phyloP scores from a whole-genome alignment of 177 flowering plant genomes.

The Viscum album region DNA sequence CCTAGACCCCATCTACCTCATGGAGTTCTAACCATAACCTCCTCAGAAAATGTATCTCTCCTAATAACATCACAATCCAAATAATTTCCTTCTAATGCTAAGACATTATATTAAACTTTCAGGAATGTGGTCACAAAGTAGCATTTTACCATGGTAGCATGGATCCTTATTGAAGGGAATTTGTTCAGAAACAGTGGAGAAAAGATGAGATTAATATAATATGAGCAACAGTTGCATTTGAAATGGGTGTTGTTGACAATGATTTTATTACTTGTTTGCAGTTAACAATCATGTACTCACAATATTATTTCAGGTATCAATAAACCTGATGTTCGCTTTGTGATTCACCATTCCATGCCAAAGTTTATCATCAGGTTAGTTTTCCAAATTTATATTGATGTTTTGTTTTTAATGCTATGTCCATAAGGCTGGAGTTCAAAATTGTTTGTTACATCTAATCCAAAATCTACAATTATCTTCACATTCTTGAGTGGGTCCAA shows the following conservation, averaged over 20 bases:
- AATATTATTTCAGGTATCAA: constrained; percentile 64
- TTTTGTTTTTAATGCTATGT: too few species aligned
- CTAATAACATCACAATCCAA: too few species aligned
- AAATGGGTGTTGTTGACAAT: constrained; percentile 60
- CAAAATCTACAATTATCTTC: too few species aligned
- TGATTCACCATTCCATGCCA: constrained; percentile 95
- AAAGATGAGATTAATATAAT: constrained; percentile 89
- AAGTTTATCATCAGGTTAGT: constrained; percentile 91
- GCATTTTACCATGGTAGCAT: constrained; percentile 96
- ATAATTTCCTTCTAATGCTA: not conserved
- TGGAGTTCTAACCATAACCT: too few species aligned
- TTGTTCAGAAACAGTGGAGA: constrained; percentile 93
- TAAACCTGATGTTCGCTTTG: constrained; percentile 96
- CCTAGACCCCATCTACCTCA: too few species aligned
- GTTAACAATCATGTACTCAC: constrained; percentile 12
- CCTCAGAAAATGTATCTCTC: too few species aligned
- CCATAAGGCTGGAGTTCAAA: too few species aligned
- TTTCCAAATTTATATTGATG: not conserved
- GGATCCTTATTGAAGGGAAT: constrained; percentile 72
- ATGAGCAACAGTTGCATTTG: constrained; percentile 98
- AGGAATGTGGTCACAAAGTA: constrained; percentile 94
- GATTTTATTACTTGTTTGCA: constrained; percentile 7
- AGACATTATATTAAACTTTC: constrained; percentile 13
- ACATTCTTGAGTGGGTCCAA: too few species aligned
- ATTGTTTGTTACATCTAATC: too few species aligned